Conservation (phyloP, 306 rosid species). For the Coriaria nepalensis region DNA sequence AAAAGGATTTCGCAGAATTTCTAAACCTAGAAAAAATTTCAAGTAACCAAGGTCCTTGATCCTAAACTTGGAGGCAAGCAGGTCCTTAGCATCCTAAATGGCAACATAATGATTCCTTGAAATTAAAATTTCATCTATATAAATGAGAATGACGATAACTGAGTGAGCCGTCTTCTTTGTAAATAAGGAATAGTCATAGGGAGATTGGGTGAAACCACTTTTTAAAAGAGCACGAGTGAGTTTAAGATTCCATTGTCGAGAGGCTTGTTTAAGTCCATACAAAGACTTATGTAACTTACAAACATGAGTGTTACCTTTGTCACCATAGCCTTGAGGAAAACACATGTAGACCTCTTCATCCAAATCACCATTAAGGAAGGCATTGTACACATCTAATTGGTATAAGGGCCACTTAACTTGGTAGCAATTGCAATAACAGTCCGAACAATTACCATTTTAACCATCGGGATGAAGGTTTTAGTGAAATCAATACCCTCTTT, state of each 20-base stretch:
- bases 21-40: neutral
- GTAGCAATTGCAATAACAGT: neutral
- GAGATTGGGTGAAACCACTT: neutral
- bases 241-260: neutral
- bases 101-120: neutral
- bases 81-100: neutral
- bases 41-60: neutral
- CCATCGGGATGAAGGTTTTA: neutral
- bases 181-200: neutral
- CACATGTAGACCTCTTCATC: neutral
- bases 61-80: neutral
- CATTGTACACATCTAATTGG: neutral
- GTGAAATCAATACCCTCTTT: neutral
- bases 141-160: neutral
- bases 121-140: neutral
- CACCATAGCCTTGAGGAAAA: neutral
- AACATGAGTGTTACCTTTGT: neutral
- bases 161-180: neutral
- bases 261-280: neutral
- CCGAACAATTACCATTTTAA: neutral
- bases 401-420: neutral
- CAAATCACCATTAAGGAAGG: neutral
- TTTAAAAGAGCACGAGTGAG: no score
- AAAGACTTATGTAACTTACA: neutral
- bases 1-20: neutral